Evolutionary conservation across 495 filamentous ascomycete species (phyloP).

Genomic region (Stereocaulon alpinum): DNA sequence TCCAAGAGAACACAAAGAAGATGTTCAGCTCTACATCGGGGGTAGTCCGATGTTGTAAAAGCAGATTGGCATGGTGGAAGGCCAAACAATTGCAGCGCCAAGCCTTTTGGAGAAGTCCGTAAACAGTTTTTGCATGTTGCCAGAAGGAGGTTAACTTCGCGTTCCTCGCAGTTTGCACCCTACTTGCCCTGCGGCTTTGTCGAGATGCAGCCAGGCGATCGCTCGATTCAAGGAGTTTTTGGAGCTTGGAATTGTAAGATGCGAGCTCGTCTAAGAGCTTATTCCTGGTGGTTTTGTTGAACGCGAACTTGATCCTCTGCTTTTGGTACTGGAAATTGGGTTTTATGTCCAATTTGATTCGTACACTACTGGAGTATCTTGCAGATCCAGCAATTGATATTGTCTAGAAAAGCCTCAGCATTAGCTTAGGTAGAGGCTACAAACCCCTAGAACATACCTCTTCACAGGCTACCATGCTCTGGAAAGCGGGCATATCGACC

Average conservation of each 20-base stretch:
- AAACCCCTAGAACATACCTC: background rate
- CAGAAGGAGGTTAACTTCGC: slow-evolving; percentile 21
- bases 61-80: slow-evolving; percentile 21
- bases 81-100: slow-evolving; percentile 27
- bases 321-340: slow-evolving; percentile 20
- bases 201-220: slow-evolving; percentile 24
- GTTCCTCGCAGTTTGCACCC: background rate
- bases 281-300: slow-evolving; percentile 24
- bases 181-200: background rate
- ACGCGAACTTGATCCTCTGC: slow-evolving; percentile 27
- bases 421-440: background rate
- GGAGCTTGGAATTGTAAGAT: slow-evolving; percentile 28
- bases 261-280: slow-evolving; percentile 25
- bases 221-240: slow-evolving; percentile 26
- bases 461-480: background rate
- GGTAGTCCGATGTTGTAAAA: slow-evolving; percentile 26
- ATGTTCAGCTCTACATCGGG: background rate
- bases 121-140: slow-evolving; percentile 27
- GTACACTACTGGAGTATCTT: background rate
- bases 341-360: background rate
- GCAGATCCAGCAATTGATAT: background rate
- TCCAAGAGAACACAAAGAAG: background rate
- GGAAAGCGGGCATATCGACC: background rate
- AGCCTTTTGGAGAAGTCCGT: slow-evolving; percentile 26
- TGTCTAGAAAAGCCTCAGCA: background rate